Evolutionary conservation across 2,329 filamentous ascomycete genomes (phyloP), one percentile per base, ranked within the genome.

Genomic region (Pyrenophora seminiperda): DNA sequence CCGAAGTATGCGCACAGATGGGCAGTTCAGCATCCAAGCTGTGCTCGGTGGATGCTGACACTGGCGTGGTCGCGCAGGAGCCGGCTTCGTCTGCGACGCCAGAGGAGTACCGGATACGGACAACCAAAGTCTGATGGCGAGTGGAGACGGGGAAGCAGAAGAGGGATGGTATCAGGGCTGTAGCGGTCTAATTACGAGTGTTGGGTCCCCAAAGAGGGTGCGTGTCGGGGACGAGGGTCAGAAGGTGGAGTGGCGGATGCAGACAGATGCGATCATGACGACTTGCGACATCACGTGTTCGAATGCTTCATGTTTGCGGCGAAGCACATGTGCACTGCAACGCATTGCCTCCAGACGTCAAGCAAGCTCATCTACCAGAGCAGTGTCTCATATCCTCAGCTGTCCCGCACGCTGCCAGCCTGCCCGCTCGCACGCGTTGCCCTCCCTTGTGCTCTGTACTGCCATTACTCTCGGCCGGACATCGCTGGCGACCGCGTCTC

Each of bases 181-280:
- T 15, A 9, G 11, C 24, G 17, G 9, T 20, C n/a, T 56, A 37
- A 20, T 30, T 41, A 40, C 27, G 33, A 17, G 29, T 51, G 36
- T 44, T 33, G 47, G 51, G 54, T 52, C 51, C 51, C 51, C 54
- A 50, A 50, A 54, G 37, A 49, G 54, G 45, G 54, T 41, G 41
- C 47, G 46, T 54, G 50, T 47, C 41, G 39, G 43, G 30, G 47
- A 41, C 32, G 19, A 31, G 49, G 38, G 50, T 41, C 53, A 45
- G 30, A 45, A 44, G 46, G 29, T 41, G 41, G 49, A 43, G 49
- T 52, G 49, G 49, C 49, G 44, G 46, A 39, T 41, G 30, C 36
- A 11, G 49, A 37, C 18, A 19, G 32, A 6, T 30, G 41, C 14
- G 29, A 33, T 37, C 33, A 45, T 41, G 41, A 50, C 47, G 47